Percentiles rank a stretch among this genome's conserved stretches.
phyloP scores from a whole-genome alignment of 805 yeast species.

The Lipomyces mesembrius region DNA sequence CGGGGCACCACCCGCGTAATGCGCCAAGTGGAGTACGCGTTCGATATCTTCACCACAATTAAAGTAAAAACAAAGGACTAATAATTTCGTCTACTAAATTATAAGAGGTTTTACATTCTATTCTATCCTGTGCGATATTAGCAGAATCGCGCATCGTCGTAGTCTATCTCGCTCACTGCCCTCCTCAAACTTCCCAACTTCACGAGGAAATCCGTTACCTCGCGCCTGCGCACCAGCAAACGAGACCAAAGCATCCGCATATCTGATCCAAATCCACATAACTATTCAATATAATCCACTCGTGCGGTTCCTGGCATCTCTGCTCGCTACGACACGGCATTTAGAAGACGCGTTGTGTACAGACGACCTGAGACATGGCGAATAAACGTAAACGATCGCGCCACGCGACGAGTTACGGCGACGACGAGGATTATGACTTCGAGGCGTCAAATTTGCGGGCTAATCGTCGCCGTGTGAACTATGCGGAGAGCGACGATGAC shows the following conservation, averaged over 20 bases:
- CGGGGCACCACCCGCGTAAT: not conserved
- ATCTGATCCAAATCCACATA: not conserved
- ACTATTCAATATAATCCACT: not conserved
- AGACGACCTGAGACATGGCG: not conserved
- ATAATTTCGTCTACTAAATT: not conserved
- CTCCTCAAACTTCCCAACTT: not conserved
- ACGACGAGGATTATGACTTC: slow-evolving; percentile 14
- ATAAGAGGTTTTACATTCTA: too few species aligned
- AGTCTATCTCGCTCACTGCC: too few species aligned
- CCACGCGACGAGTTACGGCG: slow-evolving; percentile 9
- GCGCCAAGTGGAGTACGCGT: not conserved
- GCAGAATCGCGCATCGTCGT: too few species aligned
- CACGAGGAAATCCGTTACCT: not conserved
- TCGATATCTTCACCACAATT: not conserved
- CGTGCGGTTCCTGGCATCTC: not conserved
- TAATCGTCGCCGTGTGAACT: slow-evolving; percentile 23
- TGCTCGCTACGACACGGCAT: not conserved
- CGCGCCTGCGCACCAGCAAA: not conserved
- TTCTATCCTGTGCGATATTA: too few species aligned
- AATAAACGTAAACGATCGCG: slow-evolving; percentile 29
- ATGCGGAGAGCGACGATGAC: slow-evolving; percentile 27
- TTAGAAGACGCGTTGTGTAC: not conserved
- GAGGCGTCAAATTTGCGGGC: slow-evolving; percentile 17
- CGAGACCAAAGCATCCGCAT: not conserved
- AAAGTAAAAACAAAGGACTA: not conserved